These are phyloP conservation scores for Boehmeria nivea DNA, from an alignment of 306 rosid species.

Conservation along the genomic window DNA sequence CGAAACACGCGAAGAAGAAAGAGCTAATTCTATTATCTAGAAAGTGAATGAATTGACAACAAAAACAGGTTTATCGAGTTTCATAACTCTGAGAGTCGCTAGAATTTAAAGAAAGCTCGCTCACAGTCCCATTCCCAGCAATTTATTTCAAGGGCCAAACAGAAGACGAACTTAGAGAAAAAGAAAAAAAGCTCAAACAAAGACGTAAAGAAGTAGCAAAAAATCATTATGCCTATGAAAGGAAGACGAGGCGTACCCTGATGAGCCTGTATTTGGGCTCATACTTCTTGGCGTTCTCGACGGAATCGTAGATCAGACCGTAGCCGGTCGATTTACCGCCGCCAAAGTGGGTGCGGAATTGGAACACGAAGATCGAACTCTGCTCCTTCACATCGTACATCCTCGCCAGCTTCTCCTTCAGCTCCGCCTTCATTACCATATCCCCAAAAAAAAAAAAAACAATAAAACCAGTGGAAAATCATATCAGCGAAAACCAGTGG, in stretches of 20 bases:
- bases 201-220: too few relatives aligned
- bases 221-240: too few relatives aligned
- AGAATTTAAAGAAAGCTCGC: too few relatives aligned
- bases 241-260: constrained; percentile 53
- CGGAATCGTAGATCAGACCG: constrained; percentile 81
- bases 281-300: constrained; percentile 86
- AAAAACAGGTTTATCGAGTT: too few relatives aligned
- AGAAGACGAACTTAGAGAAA: too few relatives aligned
- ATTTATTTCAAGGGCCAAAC: too few relatives aligned
- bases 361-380: constrained; percentile 73
- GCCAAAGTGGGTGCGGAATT: constrained; percentile 91
- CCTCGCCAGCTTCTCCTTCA: constrained; percentile 78
- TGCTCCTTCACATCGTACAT: constrained; percentile 81
- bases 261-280: constrained; percentile 93
- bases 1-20: too few relatives aligned
- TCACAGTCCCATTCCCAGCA: too few relatives aligned
- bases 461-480: not conserved
- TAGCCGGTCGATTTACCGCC: constrained; percentile 95
- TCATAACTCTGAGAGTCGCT: too few relatives aligned
- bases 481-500: too few relatives aligned
- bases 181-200: too few relatives aligned
- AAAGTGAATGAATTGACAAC: too few relatives aligned
- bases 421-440: constrained; percentile 47
- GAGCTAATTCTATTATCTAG: not conserved
- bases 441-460: not conserved